These are phyloP conservation scores for Tulasnella sp. DNA, from an alignment of 768 basidiomycete species.

Conservation along the genomic window DNA sequence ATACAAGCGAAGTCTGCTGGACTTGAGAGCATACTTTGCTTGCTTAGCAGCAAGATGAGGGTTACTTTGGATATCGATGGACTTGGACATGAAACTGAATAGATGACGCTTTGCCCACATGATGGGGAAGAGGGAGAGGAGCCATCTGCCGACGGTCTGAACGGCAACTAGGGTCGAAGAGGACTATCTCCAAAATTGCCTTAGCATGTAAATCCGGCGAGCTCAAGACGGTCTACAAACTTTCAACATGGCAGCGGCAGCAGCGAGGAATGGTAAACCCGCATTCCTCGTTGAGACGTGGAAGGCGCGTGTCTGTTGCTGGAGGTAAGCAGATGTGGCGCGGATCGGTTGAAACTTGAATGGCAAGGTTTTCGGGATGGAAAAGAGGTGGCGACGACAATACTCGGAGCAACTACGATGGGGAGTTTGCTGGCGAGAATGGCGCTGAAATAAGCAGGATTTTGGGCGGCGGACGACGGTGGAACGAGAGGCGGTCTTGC, in stretches of 20 bases:
- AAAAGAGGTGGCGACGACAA: no score
- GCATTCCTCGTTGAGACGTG: neutral
- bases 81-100: conserved; percentile 29
- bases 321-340: no score
- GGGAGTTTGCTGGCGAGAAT: no score
- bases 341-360: no score
- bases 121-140: conserved; percentile 62
- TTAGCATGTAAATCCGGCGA: neutral
- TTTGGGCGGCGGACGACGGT: no score
- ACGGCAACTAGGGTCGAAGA: conserved; percentile 62
- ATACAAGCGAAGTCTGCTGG: neutral
- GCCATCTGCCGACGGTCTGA: conserved; percentile 55
- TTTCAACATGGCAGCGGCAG: neutral
- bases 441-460: no score
- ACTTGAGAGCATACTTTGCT: neutral
- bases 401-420: no score
- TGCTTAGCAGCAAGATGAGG: neutral
- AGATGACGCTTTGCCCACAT: conserved; percentile 47
- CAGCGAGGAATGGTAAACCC: neutral
- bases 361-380: no score
- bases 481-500: no score
- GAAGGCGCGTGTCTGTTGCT: neutral
- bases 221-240: neutral
- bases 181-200: no score
- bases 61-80: conserved; percentile 30